These are phyloP conservation scores for Alternaria sp. DNA, from an alignment of 2,329 filamentous ascomycete species.

Conservation along the genomic window DNA sequence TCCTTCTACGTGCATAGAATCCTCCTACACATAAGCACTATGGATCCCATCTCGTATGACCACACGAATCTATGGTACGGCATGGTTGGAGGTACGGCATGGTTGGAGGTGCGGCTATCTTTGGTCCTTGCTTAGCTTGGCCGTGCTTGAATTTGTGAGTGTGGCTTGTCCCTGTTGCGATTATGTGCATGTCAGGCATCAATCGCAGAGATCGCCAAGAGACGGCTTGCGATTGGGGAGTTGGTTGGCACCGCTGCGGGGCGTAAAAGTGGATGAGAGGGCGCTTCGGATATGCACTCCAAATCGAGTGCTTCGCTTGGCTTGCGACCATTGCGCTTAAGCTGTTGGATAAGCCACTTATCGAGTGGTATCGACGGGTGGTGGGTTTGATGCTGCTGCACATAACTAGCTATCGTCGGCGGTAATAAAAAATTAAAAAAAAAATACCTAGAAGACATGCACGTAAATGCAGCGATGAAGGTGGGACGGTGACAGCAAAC, in stretches of 20 bases:
- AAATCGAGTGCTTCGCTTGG: constrained; percentile 13
- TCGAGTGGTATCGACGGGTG: neutral
- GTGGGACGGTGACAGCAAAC: neutral
- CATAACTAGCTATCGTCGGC: neutral
- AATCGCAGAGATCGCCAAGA: constrained; percentile 15
- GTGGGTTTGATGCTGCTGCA: neutral
- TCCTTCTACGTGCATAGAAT: constrained; percentile 29
- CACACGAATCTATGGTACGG: constrained; percentile 20
- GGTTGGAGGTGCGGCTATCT: constrained; percentile 13
- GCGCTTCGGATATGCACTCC: constrained; percentile 16
- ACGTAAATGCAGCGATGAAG: no score
- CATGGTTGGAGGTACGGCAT: constrained; percentile 9
- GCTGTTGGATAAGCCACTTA: constrained; percentile 11
- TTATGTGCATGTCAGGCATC: constrained; percentile 6
- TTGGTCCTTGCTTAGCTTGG: constrained; percentile 17
- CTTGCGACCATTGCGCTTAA: neutral
- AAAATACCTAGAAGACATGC: no score
- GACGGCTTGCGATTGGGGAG: constrained; percentile 9
- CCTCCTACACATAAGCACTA: constrained; percentile 12
- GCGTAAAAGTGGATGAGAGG: constrained; percentile 8
- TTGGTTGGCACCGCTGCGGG: constrained; percentile 13
- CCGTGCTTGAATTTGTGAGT: constrained; percentile 26
- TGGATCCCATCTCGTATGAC: constrained; percentile 28
- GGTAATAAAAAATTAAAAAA: neutral
- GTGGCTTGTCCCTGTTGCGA: constrained; percentile 8